A percentile compares a stretch with the other conserved stretches of the same genome.
Evolutionary conservation across 352 stramenopile genomes (phyloP).

Genomic region (Phytopythium delawarense): DNA sequence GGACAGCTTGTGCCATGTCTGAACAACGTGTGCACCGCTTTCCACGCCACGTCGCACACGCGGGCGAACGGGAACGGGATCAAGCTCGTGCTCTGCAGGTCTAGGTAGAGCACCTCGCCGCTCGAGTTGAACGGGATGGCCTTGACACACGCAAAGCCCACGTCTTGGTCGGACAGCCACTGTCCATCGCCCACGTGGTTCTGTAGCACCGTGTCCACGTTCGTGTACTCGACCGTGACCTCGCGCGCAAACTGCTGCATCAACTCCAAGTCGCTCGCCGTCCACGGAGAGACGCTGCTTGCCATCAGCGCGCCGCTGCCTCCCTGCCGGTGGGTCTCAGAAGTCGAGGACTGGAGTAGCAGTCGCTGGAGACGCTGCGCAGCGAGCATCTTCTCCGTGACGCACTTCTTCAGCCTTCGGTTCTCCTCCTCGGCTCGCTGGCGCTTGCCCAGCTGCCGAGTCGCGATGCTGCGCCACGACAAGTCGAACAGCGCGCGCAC

Average conservation of each 20-base stretch:
- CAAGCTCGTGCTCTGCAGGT: slow-evolving; percentile 3
- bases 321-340: background rate
- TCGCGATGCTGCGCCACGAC: slow-evolving; percentile 5
- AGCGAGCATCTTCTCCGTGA: background rate
- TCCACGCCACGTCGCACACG: slow-evolving; percentile 3
- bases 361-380: background rate
- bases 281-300: background rate
- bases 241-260: background rate
- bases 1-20: background rate
- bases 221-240: background rate
- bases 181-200: background rate
- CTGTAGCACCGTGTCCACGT: background rate
- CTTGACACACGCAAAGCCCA: background rate
- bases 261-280: slow-evolving; percentile 1
- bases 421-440: slow-evolving; percentile 5
- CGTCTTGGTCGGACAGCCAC: background rate
- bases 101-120: slow-evolving; percentile 1
- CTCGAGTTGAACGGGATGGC: background rate
- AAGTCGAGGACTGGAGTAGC: background rate
- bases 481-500: slow-evolving; percentile 1
- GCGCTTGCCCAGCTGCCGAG: background rate
- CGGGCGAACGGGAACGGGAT: slow-evolving; percentile 7
- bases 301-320: no score
- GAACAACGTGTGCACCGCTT: background rate
- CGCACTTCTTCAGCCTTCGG: background rate